phyloP scores from a whole-genome alignment of 352 stramenopile genomes.

The Thraustotheca clavata region DNA sequence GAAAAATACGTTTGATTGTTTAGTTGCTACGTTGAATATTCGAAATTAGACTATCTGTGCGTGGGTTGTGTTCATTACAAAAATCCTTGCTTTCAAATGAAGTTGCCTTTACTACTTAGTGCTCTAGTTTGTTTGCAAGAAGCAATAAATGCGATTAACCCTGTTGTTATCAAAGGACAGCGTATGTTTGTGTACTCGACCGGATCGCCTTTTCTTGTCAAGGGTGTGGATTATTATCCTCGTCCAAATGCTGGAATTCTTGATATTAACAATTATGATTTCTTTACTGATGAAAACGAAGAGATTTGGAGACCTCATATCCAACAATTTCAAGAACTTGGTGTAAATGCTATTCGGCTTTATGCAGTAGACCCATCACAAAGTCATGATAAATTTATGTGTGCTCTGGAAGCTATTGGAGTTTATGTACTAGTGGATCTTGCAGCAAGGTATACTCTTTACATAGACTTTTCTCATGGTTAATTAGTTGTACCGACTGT shows the following conservation, averaged over 20 bases:
- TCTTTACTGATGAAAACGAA: constrained; percentile 65
- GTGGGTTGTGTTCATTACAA: too few species aligned
- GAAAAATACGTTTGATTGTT: too few species aligned
- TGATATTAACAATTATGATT: constrained; percentile 69
- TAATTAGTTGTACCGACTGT: constrained; percentile 38
- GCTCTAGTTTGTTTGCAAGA: too few species aligned
- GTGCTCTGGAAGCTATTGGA: constrained; percentile 52
- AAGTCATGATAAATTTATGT: constrained; percentile 83
- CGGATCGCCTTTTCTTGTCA: constrained; percentile 55
- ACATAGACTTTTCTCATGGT: background rate
- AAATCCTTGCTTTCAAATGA: too few species aligned
- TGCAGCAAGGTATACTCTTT: constrained; percentile 25
- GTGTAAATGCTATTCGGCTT: constrained; percentile 69
- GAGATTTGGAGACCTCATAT: constrained; percentile 67
- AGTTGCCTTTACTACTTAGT: too few species aligned
- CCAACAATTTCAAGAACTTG: constrained; percentile 49
- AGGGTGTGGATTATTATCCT: constrained; percentile 81
- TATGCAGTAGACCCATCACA: constrained; percentile 68
- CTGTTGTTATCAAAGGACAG: constrained; percentile 57
- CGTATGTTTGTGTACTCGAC: constrained; percentile 68
- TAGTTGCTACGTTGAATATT: too few species aligned
- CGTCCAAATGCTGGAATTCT: constrained; percentile 60
- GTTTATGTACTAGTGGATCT: constrained; percentile 75
- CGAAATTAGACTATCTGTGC: too few species aligned
- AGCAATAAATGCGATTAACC: constrained; percentile 16